A percentile compares a stretch with the other conserved stretches of the same genome.
Conservation (phyloP, 768 basidiomycete genomes). For the Phlebiopsis gigantea region DNA sequence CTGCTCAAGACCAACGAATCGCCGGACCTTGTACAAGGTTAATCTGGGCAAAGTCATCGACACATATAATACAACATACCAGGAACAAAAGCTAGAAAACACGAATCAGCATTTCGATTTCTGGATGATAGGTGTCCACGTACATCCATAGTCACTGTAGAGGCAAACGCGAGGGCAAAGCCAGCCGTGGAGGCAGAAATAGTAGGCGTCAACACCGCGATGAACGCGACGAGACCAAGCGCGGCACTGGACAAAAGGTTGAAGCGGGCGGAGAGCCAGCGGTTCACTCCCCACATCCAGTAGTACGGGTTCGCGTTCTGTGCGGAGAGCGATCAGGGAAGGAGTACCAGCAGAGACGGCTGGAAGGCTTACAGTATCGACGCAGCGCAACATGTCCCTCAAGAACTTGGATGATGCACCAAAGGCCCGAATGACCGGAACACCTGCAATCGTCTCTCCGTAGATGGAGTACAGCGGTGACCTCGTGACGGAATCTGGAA, state of each 20-base stretch:
- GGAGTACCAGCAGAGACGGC: not conserved
- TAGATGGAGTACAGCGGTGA: constrained; percentile 49
- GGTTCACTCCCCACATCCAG: constrained; percentile 94
- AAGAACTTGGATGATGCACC: constrained; percentile 85
- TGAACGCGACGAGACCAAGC: constrained; percentile 65
- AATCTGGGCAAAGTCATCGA: not conserved
- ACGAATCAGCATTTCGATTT: not conserved
- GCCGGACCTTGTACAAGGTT: constrained; percentile 41
- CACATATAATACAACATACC: constrained; percentile 30
- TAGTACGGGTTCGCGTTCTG: constrained; percentile 71
- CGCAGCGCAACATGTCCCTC: constrained; percentile 76
- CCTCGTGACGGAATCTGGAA: constrained; percentile 36
- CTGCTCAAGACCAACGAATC: constrained; percentile 86
- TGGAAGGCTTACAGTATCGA: constrained; percentile 59
- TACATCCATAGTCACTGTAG: constrained; percentile 67
- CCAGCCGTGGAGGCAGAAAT: constrained; percentile 82
- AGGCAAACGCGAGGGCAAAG: constrained; percentile 82
- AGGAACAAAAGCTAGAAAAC: constrained; percentile 50
- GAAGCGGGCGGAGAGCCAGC: constrained; percentile 88
- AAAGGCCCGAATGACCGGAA: constrained; percentile 68
- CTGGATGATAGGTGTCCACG: no score
- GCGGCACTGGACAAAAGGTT: constrained; percentile 71
- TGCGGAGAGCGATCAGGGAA: not conserved
- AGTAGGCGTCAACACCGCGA: constrained; percentile 60
- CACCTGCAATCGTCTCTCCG: constrained; percentile 48